Percentiles rank a stretch among this genome's conserved stretches.
phyloP scores from a whole-genome alignment of 306 rosid genomes.

The Astragalus glycyphyllos region DNA sequence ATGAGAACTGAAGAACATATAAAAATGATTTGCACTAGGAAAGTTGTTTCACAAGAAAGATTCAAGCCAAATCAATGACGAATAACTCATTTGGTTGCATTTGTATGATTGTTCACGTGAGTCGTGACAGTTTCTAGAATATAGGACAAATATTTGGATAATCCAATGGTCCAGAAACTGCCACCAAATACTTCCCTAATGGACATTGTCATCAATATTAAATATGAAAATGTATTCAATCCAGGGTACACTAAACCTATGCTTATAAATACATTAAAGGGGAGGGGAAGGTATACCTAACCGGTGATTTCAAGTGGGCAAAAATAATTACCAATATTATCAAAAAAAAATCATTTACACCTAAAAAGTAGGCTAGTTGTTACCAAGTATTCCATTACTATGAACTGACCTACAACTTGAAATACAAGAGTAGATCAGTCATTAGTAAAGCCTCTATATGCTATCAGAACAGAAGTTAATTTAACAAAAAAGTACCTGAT shows the following conservation, averaged over 20 bases:
- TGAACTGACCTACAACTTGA: background rate
- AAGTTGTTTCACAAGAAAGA: slow-evolving; percentile 32
- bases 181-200: background rate
- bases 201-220: background rate
- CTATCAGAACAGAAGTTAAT: slow-evolving; percentile 16
- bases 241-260: background rate
- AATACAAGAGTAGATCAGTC: slow-evolving; percentile 24
- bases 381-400: slow-evolving; percentile 3
- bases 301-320: background rate
- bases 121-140: slow-evolving; percentile 16
- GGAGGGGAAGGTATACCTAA: background rate
- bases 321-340: too few species aligned
- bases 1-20: slow-evolving; percentile 39
- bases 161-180: slow-evolving; percentile 13
- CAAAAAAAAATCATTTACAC: background rate
- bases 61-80: slow-evolving; percentile 21
- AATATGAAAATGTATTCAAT: slow-evolving; percentile 30
- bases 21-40: slow-evolving; percentile 25
- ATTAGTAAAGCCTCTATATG: background rate
- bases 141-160: slow-evolving; percentile 21
- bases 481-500: slow-evolving; percentile 68
- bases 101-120: background rate
- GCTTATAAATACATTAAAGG: slow-evolving; percentile 3
- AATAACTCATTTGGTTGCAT: slow-evolving; percentile 28
- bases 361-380: slow-evolving; percentile 1